Evolutionary conservation across 1,284 basidiomycete genomes (phyloP).

Genomic region (Sanghuangporus weigelae): DNA sequence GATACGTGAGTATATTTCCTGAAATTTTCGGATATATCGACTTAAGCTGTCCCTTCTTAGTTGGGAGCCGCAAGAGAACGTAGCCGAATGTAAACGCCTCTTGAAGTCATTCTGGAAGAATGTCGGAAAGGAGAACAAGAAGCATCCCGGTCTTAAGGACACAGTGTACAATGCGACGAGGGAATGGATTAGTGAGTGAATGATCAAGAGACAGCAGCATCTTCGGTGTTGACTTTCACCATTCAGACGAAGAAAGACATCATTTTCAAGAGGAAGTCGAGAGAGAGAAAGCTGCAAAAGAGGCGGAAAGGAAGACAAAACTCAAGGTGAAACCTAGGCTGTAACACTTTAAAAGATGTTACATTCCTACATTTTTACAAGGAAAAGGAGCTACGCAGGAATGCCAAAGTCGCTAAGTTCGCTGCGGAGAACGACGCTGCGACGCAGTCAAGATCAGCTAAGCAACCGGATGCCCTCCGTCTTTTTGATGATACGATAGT

Average conservation of each 20-base stretch:
- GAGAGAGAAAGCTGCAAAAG: slow-evolving; percentile 20
- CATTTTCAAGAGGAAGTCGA: slow-evolving; percentile 39
- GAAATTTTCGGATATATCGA: not conserved
- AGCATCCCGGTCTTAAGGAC: slow-evolving; percentile 39
- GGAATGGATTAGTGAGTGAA: slow-evolving; percentile 47
- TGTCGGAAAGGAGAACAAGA: slow-evolving; percentile 49
- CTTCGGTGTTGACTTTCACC: not conserved
- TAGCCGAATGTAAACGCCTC: slow-evolving; percentile 47
- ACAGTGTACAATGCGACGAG: slow-evolving; percentile 34
- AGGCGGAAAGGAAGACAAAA: slow-evolving; percentile 18
- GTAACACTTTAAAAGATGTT: not conserved
- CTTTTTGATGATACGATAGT: not conserved
- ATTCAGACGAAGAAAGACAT: slow-evolving; percentile 34
- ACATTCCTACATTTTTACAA: not conserved
- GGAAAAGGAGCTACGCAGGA: slow-evolving; percentile 8
- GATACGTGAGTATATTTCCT: slow-evolving; percentile 35
- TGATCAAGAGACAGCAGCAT: slow-evolving; percentile 10
- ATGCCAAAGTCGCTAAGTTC: not conserved
- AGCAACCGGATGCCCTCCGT: not conserved
- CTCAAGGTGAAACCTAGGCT: not conserved
- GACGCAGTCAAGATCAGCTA: not conserved
- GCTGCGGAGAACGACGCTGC: not conserved
- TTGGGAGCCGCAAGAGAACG: slow-evolving; percentile 61
- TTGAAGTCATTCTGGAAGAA: slow-evolving; percentile 58
- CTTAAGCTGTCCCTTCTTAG: slow-evolving; percentile 29